These are phyloP conservation scores for Leishmania amazonensis DNA, from an alignment of 208 protist genomes.

Conservation along the genomic window DNA sequence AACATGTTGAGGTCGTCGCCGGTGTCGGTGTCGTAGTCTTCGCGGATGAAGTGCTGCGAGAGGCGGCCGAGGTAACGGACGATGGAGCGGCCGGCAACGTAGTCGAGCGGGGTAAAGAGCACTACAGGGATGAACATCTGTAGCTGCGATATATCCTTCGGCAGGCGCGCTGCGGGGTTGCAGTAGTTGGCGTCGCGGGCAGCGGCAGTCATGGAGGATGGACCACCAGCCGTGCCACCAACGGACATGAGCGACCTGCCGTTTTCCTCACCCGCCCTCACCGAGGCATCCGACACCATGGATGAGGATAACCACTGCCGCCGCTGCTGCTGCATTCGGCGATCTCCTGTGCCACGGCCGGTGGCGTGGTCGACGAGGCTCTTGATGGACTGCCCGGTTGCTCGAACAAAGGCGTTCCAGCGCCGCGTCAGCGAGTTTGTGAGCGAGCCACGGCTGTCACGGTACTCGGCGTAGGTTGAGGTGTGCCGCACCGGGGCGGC, in stretches of 20 bases:
- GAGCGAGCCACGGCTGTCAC: conserved; percentile 35
- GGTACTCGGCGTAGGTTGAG: conserved; percentile 55
- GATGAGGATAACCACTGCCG: conserved; percentile 15
- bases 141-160: conserved; percentile 41
- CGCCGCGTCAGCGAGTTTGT: conserved; percentile 35
- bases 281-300: neutral
- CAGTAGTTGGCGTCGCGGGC: conserved; percentile 29
- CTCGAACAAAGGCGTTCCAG: conserved; percentile 40
- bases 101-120: conserved; percentile 79
- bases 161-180: conserved; percentile 38
- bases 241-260: neutral
- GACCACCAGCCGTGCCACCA: neutral
- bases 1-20: conserved; percentile 61
- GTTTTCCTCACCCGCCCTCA: neutral
- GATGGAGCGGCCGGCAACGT: conserved; percentile 78
- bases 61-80: conserved; percentile 86
- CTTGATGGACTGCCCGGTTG: conserved; percentile 42
- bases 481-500: conserved; percentile 21
- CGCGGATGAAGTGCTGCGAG: conserved; percentile 93
- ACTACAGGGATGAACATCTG: conserved; percentile 42
- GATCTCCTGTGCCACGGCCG: conserved; percentile 17
- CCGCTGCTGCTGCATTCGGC: conserved; percentile 36
- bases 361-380: conserved; percentile 35
- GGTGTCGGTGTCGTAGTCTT: conserved; percentile 59
- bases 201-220: neutral